Base-by-base conservation (phyloP, 129 eudicot genomes). In the Ambrosia artemisiifolia region DNA sequence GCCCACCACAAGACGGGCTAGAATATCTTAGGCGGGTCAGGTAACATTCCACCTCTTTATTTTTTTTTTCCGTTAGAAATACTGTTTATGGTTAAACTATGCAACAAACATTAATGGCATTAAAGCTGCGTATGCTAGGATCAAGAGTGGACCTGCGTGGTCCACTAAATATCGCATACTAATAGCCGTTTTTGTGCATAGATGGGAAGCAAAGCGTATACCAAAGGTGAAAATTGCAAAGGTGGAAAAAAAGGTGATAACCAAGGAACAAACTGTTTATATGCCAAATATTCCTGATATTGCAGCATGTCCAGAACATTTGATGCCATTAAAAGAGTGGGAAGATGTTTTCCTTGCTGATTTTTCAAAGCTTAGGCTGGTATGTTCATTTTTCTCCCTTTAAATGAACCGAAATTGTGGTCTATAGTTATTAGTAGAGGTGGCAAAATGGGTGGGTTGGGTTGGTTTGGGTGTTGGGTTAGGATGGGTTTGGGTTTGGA, bases 11-110 rank as follows among this genome's bases (percentile, higher is more conserved):
- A 74, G 97, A 90, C 79, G 99, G 97, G 61, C 82, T 95, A 24
- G 97, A 95, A 79, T 95, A 88, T 80, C 96, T 95, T 72, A 85
- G 97, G 91, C 94, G 97, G 67, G 99, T 95, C n/a, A 95, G 96
- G 99, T 95, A 86, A 62, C 33, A 28, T 18, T 57, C 12, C 24
- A 1, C 24, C 34, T 36, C 75, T 55, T 16, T 51, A 11, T 20
- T 28, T 46, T 4, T 28, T 46, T 4, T 30, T 30, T 53, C 44
- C 53, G 13, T 38, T 35, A 36, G 17, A 49, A 63, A 60, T 0
- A 19, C 54, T 44, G 18, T 10, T 4, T 47, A 17, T 28, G 7
- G 7, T 57, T 20, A 57, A 57, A 28, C 63, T 11, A 10, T 57
- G 63, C 36, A 24, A 57, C 63, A 57, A 13, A 57, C 2, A 57